Evolutionary conservation across 805 yeast genomes (phyloP).

Genomic region (Jamesozyma rosinii): DNA sequence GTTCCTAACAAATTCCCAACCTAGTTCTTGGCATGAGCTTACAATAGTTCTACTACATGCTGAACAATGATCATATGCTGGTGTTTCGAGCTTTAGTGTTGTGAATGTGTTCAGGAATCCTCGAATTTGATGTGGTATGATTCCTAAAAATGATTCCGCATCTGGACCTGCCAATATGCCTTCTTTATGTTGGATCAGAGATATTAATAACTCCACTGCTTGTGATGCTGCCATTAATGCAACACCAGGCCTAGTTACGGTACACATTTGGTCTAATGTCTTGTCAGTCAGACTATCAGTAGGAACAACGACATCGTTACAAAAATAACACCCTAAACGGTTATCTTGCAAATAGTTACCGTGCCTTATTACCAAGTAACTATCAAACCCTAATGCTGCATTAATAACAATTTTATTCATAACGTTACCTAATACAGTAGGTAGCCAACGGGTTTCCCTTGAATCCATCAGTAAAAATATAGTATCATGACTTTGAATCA

Average conservation of each 20-base stretch:
- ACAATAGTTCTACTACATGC: constrained; percentile 69
- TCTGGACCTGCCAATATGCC: constrained; percentile 26
- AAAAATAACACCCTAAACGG: constrained; percentile 84
- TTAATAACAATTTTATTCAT: constrained; percentile 68
- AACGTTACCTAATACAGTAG: constrained; percentile 69
- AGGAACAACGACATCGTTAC: constrained; percentile 94
- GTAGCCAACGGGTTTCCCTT: constrained; percentile 95
- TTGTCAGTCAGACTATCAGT: constrained; percentile 77
- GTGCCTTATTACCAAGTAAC: constrained; percentile 89
- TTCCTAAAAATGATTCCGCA: constrained; percentile 46
- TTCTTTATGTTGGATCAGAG: constrained; percentile 58
- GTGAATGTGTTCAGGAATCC: constrained; percentile 69
- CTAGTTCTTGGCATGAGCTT: constrained; percentile 39
- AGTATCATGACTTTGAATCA: constrained; percentile 64
- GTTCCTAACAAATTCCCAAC: constrained; percentile 73
- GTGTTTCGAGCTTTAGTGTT: constrained; percentile 56
- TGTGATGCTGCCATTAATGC: constrained; percentile 79
- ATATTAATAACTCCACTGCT: constrained; percentile 75
- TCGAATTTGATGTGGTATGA: constrained; percentile 80
- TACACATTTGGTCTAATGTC: constrained; percentile 95
- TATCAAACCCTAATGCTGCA: constrained; percentile 92
- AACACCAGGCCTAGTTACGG: constrained; percentile 95
- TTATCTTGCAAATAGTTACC: constrained; percentile 40
- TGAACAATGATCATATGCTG: constrained; percentile 70
- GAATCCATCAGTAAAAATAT: constrained; percentile 84